phyloP scores from a whole-genome alignment of 345 rosid species.

The Eucalyptus sp. region DNA sequence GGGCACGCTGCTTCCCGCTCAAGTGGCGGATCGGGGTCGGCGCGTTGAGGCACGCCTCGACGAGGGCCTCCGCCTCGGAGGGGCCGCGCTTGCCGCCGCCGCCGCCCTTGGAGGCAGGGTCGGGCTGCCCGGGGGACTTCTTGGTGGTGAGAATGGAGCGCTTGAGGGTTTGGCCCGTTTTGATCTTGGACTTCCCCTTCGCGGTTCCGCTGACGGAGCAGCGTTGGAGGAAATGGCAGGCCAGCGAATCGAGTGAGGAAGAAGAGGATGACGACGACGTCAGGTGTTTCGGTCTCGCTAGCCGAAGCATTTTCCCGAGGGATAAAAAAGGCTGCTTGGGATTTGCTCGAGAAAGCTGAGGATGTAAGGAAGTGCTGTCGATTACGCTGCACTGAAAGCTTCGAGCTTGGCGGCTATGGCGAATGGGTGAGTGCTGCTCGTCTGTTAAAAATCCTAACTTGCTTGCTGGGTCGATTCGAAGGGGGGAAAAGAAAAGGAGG shows the following conservation, averaged over 20 bases:
- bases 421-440: neutral
- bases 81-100: constrained; percentile 27
- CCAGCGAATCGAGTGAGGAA: constrained; percentile 1
- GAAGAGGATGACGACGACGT: neutral
- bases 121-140: constrained; percentile 18
- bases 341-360: neutral
- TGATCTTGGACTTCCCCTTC: constrained; percentile 49
- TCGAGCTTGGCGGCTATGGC: neutral
- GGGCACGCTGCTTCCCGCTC: constrained; percentile 37
- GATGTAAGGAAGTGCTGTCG: neutral
- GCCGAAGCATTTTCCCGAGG: constrained; percentile 14
- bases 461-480: neutral
- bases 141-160: constrained; percentile 40
- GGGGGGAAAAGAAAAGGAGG: neutral
- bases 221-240: constrained; percentile 24
- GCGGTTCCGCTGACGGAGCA: constrained; percentile 56
- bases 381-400: neutral
- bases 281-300: constrained; percentile 5
- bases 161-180: constrained; percentile 33
- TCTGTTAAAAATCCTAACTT: neutral
- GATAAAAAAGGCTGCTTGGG: neutral
- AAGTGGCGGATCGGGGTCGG: constrained; percentile 71
- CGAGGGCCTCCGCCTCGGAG: constrained; percentile 13
- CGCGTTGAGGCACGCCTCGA: constrained; percentile 60
- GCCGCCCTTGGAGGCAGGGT: constrained; percentile 8